Evolutionary conservation across 2,329 filamentous ascomycete species (phyloP).

Genomic region (Fusarium sacchari): DNA sequence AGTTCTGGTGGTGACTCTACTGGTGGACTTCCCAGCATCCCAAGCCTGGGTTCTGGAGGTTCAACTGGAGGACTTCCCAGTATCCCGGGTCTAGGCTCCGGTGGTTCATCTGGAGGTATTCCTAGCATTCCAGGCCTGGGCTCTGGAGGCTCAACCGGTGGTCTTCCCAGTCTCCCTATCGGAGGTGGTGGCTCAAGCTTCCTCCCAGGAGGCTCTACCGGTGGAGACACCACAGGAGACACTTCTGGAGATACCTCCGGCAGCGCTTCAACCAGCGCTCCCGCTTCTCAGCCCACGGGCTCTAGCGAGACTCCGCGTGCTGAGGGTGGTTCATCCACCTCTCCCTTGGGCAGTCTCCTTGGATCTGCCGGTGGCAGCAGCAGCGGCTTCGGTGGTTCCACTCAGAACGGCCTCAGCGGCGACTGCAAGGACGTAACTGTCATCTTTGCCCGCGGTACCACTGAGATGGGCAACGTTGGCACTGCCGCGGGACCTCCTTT

Average conservation of each 20-base stretch:
- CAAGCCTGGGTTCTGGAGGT: background rate
- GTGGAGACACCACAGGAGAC: background rate
- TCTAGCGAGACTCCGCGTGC: background rate
- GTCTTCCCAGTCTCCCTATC: background rate
- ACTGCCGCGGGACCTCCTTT: conserved; percentile 60
- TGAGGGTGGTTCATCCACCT: background rate
- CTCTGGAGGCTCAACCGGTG: background rate
- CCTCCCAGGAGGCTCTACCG: background rate
- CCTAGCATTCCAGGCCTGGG: background rate
- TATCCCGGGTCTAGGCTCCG: background rate
- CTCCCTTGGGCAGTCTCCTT: background rate
- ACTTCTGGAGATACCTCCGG: background rate
- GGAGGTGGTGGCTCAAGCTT: background rate
- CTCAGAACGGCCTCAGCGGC: conserved; percentile 39
- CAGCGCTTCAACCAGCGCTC: background rate
- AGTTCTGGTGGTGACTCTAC: background rate
- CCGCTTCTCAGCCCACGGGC: background rate
- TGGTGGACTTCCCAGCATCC: background rate
- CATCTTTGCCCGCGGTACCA: conserved; percentile 67
- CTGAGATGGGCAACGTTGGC: conserved; percentile 63
- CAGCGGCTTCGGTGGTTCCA: conserved; percentile 24
- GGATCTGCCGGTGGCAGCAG: conserved; percentile 2
- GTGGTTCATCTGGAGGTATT: background rate
- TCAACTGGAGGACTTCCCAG: background rate
- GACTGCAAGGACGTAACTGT: conserved; percentile 55